phyloP scores from a whole-genome alignment of 2,329 filamentous ascomycete genomes.

The Aureobasidium sp. region DNA sequence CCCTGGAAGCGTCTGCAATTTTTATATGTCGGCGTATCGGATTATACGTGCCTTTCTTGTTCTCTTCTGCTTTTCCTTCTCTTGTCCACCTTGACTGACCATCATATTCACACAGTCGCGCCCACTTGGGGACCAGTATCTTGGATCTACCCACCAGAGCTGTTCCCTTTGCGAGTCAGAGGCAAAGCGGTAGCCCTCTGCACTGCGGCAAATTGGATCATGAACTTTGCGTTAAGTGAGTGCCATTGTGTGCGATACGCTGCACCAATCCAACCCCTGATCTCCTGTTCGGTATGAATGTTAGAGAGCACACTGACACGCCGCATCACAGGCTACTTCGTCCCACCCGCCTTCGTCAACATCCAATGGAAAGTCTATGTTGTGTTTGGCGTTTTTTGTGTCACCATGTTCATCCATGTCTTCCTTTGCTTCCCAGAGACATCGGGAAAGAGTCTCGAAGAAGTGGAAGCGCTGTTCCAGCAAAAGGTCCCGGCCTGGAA shows the following conservation, averaged over 20 bases:
- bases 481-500: conserved; percentile 54
- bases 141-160: conserved; percentile 46
- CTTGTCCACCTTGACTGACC: too few relatives aligned
- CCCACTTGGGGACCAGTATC: conserved; percentile 56
- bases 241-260: too few relatives aligned
- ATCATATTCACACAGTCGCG: conserved; percentile 35
- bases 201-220: conserved; percentile 54
- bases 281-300: too few relatives aligned
- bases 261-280: too few relatives aligned
- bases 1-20: too few relatives aligned
- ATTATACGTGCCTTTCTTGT: too few relatives aligned
- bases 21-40: too few relatives aligned
- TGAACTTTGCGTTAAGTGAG: not conserved
- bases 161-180: conserved; percentile 56
- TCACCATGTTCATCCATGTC: conserved; percentile 60
- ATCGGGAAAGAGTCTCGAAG: not conserved
- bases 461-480: conserved; percentile 58
- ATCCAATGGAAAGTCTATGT: conserved; percentile 58
- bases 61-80: too few relatives aligned
- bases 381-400: conserved; percentile 68
- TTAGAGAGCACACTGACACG: not conserved
- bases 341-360: conserved; percentile 52
- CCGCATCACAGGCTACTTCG: conserved; percentile 19
- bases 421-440: conserved; percentile 46
- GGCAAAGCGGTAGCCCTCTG: conserved; percentile 58